Conservation (phyloP, 805 yeast species). For the Sugiyamaella lignohabitans region DNA sequence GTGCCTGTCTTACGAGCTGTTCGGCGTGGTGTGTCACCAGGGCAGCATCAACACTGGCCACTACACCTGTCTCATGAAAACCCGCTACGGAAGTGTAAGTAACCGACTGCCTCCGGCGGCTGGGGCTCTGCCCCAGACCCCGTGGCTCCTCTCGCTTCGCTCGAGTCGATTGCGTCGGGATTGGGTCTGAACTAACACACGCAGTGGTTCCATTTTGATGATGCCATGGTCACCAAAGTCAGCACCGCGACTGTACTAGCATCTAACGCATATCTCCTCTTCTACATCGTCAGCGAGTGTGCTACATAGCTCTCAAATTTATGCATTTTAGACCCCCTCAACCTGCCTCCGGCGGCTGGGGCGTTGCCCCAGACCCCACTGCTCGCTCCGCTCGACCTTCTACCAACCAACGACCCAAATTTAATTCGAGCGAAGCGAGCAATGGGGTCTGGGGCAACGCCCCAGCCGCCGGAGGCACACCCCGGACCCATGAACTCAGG, state of each 20-base stretch:
- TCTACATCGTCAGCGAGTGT: conserved; percentile 25
- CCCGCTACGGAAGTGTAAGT: conserved; percentile 41
- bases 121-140: neutral
- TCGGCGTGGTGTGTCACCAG: conserved; percentile 79
- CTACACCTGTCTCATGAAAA: conserved; percentile 73
- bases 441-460: too few species aligned
- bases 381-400: neutral
- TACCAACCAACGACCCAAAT: too few species aligned
- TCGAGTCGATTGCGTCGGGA: too few species aligned
- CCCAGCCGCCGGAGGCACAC: too few species aligned
- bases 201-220: conserved; percentile 89
- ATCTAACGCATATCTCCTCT: conserved; percentile 75
- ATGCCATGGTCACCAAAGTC: conserved; percentile 67
- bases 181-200: too few species aligned
- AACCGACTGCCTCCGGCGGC: neutral
- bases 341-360: neutral
- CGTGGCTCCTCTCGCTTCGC: neutral
- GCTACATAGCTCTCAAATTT: neutral
- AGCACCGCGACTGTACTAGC: conserved; percentile 57
- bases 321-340: neutral
- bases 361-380: neutral
- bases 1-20: conserved; percentile 64
- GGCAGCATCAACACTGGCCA: conserved; percentile 97
- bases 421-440: too few species aligned
- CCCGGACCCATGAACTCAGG: too few species aligned